Conservation (phyloP, 2,329 filamentous ascomycete genomes). For the Paraconiothyrium sp. region DNA sequence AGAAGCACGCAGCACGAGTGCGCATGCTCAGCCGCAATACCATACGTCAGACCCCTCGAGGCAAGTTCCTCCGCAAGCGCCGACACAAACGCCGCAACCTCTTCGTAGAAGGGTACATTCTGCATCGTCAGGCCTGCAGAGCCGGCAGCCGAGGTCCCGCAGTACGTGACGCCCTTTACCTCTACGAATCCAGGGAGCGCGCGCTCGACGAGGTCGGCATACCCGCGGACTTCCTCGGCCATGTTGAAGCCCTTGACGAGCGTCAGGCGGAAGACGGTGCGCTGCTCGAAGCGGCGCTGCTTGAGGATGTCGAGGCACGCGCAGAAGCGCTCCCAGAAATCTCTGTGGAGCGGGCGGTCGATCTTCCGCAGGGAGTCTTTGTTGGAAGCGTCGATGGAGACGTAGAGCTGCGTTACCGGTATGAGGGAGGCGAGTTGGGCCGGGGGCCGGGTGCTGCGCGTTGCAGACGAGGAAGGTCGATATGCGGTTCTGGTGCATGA, state of each 20-base stretch:
- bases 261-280: conserved; percentile 93
- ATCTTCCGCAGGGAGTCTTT: conserved; percentile 87
- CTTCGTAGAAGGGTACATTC: conserved; percentile 95
- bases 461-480: conserved; percentile 97
- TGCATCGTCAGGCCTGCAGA: conserved; percentile 93
- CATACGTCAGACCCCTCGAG: conserved; percentile 78
- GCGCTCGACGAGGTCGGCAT: conserved; percentile 86
- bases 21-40: conserved; percentile 92
- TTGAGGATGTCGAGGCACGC: conserved; percentile 89
- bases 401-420: conserved; percentile 93
- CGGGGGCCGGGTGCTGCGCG: conserved; percentile 92
- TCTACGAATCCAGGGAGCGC: conserved; percentile 92
- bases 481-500: conserved; percentile 87
- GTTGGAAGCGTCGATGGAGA: conserved; percentile 94
- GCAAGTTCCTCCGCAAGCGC: conserved; percentile 76
- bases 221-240: conserved; percentile 89
- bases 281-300: conserved; percentile 82
- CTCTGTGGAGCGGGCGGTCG: conserved; percentile 89
- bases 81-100: conserved; percentile 83
- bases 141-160: conserved; percentile 85
- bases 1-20: conserved; percentile 94
- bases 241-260: conserved; percentile 98
- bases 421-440: conserved; percentile 84
- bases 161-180: conserved; percentile 96
- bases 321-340: conserved; percentile 97